phyloP scores from a whole-genome alignment of 768 basidiomycete species.

The Leucosporidium creatinivorum region DNA sequence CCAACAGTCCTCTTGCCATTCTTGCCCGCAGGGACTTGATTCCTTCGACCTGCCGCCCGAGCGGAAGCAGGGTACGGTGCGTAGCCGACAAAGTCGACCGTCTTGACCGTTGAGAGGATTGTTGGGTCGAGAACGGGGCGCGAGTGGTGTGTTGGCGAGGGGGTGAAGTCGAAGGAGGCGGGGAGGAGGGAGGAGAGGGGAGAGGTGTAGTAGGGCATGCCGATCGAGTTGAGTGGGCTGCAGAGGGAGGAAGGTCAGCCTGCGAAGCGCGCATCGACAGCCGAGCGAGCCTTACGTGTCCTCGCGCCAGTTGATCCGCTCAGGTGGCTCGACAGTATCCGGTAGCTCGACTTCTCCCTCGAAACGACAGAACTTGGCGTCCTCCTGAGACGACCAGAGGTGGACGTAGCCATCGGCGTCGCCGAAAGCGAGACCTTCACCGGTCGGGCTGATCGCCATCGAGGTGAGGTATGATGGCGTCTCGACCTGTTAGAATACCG shows the following conservation, averaged over 20 bases:
- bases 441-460: conserved; percentile 72
- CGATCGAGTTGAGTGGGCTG: conserved; percentile 81
- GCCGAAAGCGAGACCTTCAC: conserved; percentile 86
- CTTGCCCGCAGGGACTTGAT: conserved; percentile 58
- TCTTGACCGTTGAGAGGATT: conserved; percentile 68
- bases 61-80: conserved; percentile 64
- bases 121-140: conserved; percentile 63
- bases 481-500: conserved; percentile 39
- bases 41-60: conserved; percentile 73
- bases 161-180: conserved; percentile 39
- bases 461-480: conserved; percentile 66
- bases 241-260: background rate
- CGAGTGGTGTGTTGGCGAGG: background rate
- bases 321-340: conserved; percentile 60
- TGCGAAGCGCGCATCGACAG: background rate
- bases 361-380: conserved; percentile 76
- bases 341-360: conserved; percentile 82
- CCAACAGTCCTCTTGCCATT: conserved; percentile 43
- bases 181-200: conserved; percentile 64
- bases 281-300: conserved; percentile 57
- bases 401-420: conserved; percentile 79
- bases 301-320: conserved; percentile 71
- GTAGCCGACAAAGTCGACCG: conserved; percentile 83
- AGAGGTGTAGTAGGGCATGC: conserved; percentile 72
- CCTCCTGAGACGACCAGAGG: conserved; percentile 57